phyloP scores from a whole-genome alignment of 2,329 filamentous ascomycete species.

The Colletotrichum sidae region DNA sequence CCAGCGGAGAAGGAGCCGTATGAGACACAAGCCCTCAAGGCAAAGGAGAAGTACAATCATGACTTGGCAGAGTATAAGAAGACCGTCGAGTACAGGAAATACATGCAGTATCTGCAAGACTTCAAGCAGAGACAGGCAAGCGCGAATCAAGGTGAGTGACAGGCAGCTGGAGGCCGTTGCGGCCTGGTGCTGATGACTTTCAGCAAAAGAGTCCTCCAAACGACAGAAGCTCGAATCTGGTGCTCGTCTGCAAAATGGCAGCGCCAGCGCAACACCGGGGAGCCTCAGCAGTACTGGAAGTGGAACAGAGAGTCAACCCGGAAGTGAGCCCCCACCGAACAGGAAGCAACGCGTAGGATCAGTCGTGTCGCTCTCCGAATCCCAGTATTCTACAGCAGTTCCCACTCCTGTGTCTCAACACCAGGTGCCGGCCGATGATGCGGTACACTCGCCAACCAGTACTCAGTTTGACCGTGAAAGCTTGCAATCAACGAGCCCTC shows the following conservation, averaged over 20 bases:
- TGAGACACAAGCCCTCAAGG: conserved; percentile 76
- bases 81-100: conserved; percentile 75
- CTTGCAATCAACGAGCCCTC: conserved; percentile 34
- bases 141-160: conserved; percentile 63
- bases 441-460: conserved; percentile 55
- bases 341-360: conserved; percentile 62
- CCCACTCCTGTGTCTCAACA: conserved; percentile 49
- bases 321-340: conserved; percentile 60
- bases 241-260: conserved; percentile 50
- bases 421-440: conserved; percentile 55
- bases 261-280: conserved; percentile 54
- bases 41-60: conserved; percentile 82
- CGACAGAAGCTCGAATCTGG: conserved; percentile 58
- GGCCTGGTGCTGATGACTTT: conserved; percentile 22
- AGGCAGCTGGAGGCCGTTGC: too few relatives aligned
- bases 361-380: conserved; percentile 58
- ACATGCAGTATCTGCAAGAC: conserved; percentile 78
- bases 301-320: conserved; percentile 59
- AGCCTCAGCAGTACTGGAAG: conserved; percentile 56
- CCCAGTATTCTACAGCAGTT: conserved; percentile 55
- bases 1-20: conserved; percentile 76
- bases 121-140: conserved; percentile 80
- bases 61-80: conserved; percentile 82
- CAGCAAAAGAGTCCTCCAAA: conserved; percentile 63
- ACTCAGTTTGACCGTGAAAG: conserved; percentile 49